Conservation (phyloP, 371 early-diverging fungal genomes). For the Mucor velutinosus region DNA sequence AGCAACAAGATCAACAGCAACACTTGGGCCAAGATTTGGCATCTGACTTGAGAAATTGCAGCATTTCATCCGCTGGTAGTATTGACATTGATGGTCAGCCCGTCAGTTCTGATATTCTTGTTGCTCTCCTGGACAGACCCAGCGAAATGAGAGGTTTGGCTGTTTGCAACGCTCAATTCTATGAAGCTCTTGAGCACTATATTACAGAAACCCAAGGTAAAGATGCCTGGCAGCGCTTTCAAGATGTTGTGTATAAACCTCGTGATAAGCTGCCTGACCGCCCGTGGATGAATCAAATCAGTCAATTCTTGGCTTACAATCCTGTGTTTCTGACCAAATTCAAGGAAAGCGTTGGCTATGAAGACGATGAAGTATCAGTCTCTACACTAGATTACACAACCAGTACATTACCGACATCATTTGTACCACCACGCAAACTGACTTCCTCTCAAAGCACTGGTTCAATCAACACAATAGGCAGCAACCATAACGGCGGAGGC, state of each 20-base stretch:
- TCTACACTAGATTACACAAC: neutral
- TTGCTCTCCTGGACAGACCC: constrained; percentile 43
- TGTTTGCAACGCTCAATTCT: constrained; percentile 35
- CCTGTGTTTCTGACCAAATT: constrained; percentile 51
- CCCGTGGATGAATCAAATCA: constrained; percentile 40
- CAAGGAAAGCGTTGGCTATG: constrained; percentile 46
- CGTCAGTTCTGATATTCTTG: constrained; percentile 36
- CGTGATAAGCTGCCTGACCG: constrained; percentile 44
- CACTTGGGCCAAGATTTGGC: neutral
- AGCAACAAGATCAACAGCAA: neutral
- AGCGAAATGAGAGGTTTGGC: constrained; percentile 39
- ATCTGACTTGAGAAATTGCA: constrained; percentile 12
- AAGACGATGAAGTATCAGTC: constrained; percentile 13
- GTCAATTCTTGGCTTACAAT: constrained; percentile 37
- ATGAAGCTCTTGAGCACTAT: constrained; percentile 34
- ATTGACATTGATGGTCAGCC: constrained; percentile 43
- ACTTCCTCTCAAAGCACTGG: constrained; percentile 15
- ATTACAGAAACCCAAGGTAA: constrained; percentile 44
- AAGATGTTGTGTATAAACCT: constrained; percentile 35
- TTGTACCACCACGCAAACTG: constrained; percentile 1
- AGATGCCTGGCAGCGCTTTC: constrained; percentile 41
- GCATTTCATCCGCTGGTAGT: constrained; percentile 19
- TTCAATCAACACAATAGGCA: constrained; percentile 5
- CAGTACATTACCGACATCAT: neutral
- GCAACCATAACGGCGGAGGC: neutral